Conservation (phyloP, 495 filamentous ascomycete genomes). For the Staphylotrichum longicolle region DNA sequence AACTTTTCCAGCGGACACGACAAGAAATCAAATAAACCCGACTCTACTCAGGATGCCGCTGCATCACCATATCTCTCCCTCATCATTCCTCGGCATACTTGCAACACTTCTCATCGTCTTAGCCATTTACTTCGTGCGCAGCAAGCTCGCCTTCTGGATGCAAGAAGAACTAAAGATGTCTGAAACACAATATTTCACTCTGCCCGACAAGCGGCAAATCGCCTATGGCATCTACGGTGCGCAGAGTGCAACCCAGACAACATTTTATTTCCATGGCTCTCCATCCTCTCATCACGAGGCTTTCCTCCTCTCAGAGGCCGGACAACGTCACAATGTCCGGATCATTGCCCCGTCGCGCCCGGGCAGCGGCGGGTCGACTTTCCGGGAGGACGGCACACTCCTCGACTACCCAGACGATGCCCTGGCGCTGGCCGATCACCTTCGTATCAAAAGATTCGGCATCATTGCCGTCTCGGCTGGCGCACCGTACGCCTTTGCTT, state of each 20-base stretch:
- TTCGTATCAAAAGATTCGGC: not conserved
- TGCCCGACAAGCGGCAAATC: conserved; percentile 2
- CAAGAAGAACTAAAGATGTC: not conserved
- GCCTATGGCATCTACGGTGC: conserved; percentile 7
- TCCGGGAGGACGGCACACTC: not conserved
- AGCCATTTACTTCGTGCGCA: not conserved
- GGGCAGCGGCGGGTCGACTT: conserved; percentile 7
- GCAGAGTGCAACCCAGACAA: not conserved
- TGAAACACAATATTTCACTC: not conserved
- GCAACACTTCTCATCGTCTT: not conserved
- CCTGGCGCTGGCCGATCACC: not conserved
- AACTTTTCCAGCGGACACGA: not conserved
- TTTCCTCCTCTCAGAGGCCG: conserved; percentile 2
- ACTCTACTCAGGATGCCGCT: not conserved
- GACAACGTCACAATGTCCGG: not conserved
- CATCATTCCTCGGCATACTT: not conserved
- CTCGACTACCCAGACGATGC: conserved; percentile 11
- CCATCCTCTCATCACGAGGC: conserved; percentile 16
- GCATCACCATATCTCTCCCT: not conserved
- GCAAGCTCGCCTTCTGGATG: not conserved
- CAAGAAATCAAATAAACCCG: not conserved
- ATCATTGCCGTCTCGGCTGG: conserved; percentile 10
- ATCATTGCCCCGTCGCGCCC: conserved; percentile 7
- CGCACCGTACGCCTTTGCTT: conserved; percentile 10
- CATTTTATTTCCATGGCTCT: conserved; percentile 9